Evolutionary conservation across 2,329 filamentous ascomycete genomes (phyloP), one percentile per base, ranked within the genome.

Genomic region (Arthrobotrys entomopaga): DNA sequence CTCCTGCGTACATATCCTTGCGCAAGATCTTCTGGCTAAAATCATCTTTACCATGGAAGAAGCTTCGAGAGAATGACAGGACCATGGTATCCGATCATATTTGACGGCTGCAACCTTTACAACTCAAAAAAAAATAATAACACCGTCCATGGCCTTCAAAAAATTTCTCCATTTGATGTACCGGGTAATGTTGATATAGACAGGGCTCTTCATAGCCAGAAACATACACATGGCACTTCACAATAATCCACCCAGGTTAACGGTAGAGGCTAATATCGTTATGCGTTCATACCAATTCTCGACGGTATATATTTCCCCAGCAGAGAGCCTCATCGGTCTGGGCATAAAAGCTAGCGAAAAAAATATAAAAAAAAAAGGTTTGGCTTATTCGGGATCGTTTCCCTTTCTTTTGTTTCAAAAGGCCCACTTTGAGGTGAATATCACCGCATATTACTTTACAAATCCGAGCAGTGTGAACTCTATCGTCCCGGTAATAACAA

Each of bases 131-230:
- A 56, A 34, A 34, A 34, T 34, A 34, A 34, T 34, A 34, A 34
- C 29, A 10, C 29, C 29, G 29, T 34, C 29, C 29, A 34, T 34
- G 29, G 22, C 52, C 42, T 52, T 48, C 58, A 59, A 50, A 58
- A 49, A 24, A 49, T 40, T 57, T 46, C 29, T 52, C 49, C 50
- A 48, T 38, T 24, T 53, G 46, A 60, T 46, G 49, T 56, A 65
- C 70, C 46, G 70, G 70, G 58, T 67, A 67, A 60, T 34, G 69
- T 59, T 56, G 53, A 57, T 61, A 66, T 73, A 65, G 61, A 19
- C 69, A 65, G 65, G 69, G 61, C 64, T 56, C 52, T 19, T 49
- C 48, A 71, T 64, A 71, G 13, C 59, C 10, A 2, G 29, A 7
- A 34, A 6, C 29, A 10, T 8, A 34, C 29, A 10, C 7, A 53